Percentiles rank a stretch among this genome's conserved stretches.
phyloP scores from a whole-genome alignment of 176 grass and related monocot species.

The Chrysopogon serrulatus region DNA sequence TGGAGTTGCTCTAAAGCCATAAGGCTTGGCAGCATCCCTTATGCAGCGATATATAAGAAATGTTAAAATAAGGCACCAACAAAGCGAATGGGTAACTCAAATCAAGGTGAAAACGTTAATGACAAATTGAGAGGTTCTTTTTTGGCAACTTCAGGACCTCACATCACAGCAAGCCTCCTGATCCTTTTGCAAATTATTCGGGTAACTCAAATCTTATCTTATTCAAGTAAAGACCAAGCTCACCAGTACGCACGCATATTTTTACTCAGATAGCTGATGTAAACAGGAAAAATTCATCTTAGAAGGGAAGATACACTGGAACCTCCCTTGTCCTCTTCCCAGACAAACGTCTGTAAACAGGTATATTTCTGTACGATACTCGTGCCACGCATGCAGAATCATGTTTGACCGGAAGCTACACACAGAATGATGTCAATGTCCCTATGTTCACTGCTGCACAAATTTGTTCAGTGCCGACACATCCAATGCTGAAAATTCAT shows the following conservation, averaged over 20 bases:
- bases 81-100: neutral
- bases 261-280: neutral
- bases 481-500: constrained; percentile 76
- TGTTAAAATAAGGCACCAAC: neutral
- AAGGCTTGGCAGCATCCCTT: neutral
- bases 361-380: neutral
- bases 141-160: neutral
- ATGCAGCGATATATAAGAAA: neutral
- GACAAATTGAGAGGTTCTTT: neutral
- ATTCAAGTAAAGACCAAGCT: neutral
- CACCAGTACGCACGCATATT: neutral
- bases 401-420: neutral
- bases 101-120: neutral
- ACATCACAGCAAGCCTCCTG: neutral
- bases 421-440: neutral
- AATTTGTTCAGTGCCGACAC: constrained; percentile 53
- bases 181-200: neutral
- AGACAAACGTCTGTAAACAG: neutral
- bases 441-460: constrained; percentile 41
- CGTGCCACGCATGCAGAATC: neutral
- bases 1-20: neutral
- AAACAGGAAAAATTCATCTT: neutral
- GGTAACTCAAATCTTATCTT: neutral
- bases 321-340: neutral
- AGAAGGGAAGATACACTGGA: neutral